Base-by-base conservation (phyloP, 116 monocot genomes). In the Iris pallida region DNA sequence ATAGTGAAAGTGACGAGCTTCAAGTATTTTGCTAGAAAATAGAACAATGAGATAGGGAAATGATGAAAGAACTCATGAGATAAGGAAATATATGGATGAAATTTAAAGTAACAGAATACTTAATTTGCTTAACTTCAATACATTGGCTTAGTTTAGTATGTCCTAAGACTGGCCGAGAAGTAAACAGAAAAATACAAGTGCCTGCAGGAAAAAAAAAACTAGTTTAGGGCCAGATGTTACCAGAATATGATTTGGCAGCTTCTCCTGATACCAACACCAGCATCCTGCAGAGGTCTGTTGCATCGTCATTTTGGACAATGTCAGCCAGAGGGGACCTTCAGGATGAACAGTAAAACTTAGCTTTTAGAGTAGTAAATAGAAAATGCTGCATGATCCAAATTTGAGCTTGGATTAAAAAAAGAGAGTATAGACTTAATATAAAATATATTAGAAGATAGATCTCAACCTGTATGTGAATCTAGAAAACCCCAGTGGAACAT, bases 291-390 rank as follows among this genome's bases (percentile, higher is more conserved):
- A 85, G 77, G 57, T 81, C 81, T 68, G 75, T 85, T 43, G 81
- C 73, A 64, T 85, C 78, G 16, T 78, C 75, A 18, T 49, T 60
- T 42, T 85, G 85, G 20, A 85, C 70, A 58, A 75, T 72, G 49
- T 81, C 85, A n/a, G 85, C 74, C 60, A 85, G 62, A 74, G 78
- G 73, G 43, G 85, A 67, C 71, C 85, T 85, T 42, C 65, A 80
- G 13, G 58, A 63, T 15, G 53, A 43, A 71, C 9, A 49, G 46
- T 9, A 30, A 5, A n/a, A 63, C 10, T 20, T n/a, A n/a, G 14
- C 41, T 19, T 11, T 54, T 68, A 13, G 45, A 55, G 20, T 49
- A 42, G 5, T 8, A 40, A 7, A 40, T 51, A 42, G 14, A 53
- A 40, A 14, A 51, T 65, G 1, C 6, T 49, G 10, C 20, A 48